Evolutionary conservation across 2,329 filamentous ascomycete genomes (phyloP), one percentile per base, ranked within the genome.

Genomic region (Falciphora oryzae): DNA sequence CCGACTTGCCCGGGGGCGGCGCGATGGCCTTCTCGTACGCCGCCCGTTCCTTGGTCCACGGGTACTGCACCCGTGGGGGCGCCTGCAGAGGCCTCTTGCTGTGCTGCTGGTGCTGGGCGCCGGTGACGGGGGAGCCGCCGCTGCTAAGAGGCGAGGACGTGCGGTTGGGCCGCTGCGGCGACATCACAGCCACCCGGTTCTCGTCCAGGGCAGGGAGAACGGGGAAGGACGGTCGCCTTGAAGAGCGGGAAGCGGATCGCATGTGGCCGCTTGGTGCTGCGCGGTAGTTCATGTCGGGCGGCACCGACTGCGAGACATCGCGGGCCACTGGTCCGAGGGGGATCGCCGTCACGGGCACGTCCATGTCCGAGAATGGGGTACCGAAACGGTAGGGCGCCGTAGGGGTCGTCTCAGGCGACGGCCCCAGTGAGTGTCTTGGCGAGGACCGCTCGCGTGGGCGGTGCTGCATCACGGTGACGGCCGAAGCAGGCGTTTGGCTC

Each of bases 291-390:
- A 97, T 97, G 77, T 96, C 89, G 8, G 94, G 94, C 58, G 94
- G 94, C 0, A 97, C 94, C 6, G 93, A 97, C 75, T 97, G 92
- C 31, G 92, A 96, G 60, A 83, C 81, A 72, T 95, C 89, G 62
- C 94, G 89, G 59, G 89, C 83, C 38, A 96, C 81, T 8, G 91
- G 91, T 0, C 89, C 91, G 22, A 87, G 71, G 1, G 86, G 85
- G 58, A 93, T 81, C 3, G 89, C 84, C 0, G 91, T 95, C 66
- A 96, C 78, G 0, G 94, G 93, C 16, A 93, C 87, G 73, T 97
- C 94, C 82, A 94, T 89, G 72, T 96, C 93, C 2, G 93, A 96
- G 74, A 93, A 91, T 22, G 93, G 93, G 0, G 92, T 96, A n/a
- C 87, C 89, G 68, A 92, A 89, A 64, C 91, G 87, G 77, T 93